Base-by-base conservation (phyloP, 306 rosid species). In the Echinosophora koreensis region DNA sequence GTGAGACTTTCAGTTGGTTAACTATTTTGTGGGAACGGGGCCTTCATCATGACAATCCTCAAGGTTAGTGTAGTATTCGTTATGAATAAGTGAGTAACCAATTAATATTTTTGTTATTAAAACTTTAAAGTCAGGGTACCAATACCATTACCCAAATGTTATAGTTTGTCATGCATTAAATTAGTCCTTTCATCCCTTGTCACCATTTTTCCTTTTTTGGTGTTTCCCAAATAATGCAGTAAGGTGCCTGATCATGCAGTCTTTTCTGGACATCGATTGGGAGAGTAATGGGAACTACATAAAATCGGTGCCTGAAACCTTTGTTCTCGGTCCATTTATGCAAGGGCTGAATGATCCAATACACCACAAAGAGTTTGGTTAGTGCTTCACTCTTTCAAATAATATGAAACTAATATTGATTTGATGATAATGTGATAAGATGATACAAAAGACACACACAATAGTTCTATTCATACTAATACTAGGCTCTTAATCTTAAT, bases 331-430 rank as follows among this genome's bases (percentile, higher is more conserved):
- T 78, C 95, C 97, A 73, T 84, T 94, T 72, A 64, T 94, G 67
- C 89, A 84, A 83, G 97, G 93, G 66, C 46, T 94, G 80, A 94
- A 94, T 74, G 98, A 94, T 71, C 97, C 98, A 9, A 86, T 85
- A 79, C 98, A 94, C 69, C 97, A 94, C 87, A 92, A 89, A 84
- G 97, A 92, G 51, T 94, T 94, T 74, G 97, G 98, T 94, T 56
- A 55, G 88, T 82, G 55, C 58, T 77, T 85, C 14, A 47, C 49
- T 63, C 35, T 60, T 50, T 77, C 78, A 7, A 11, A 44, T 44
- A 44, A 10, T 44, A 44, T 44, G 50, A 44, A 41, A 41, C 8
- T 41, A 11, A 41, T 41, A 41, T 41, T 41, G 11, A 10, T 42
- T 42, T 42, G 49, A 44, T 44, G 50, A 44, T 44, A 11, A 44